Base-by-base conservation (phyloP, 441 rosid genomes). In the Hura crepitans region DNA sequence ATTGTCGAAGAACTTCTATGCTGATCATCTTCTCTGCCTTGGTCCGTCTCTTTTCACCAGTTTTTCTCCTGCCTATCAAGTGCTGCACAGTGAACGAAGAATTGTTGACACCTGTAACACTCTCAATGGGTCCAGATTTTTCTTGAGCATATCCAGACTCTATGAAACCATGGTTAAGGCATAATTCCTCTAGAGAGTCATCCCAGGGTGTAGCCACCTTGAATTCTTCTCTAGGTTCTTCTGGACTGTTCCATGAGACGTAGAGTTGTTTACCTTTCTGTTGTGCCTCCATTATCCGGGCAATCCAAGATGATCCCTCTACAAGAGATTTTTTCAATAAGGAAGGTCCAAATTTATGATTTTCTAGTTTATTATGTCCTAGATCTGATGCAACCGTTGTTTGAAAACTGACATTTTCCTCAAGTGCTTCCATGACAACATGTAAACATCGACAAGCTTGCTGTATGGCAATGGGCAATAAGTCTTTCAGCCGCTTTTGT, bases 161-260 rank as follows among this genome's bases (percentile, higher is more conserved):
- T 31, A 75, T 18, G 63, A 60, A n/a, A 13, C 46, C 69, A 43
- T 62, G 77, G 50, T 64, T 56, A 13, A 56, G 53, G 46, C 62
- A 43, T 30, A 69, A 12, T 31, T 58, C 67, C 42, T 70, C 51
- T 2, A 23, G 73, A 72, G 75, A 42, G 45, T 74, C 71, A 49
- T 77, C 83, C 83, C 72, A 73, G 63, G 76, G 54, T 56, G 62
- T 70, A 13, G 74, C 74, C 33, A 76, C 69, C 71, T 74, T 78
- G 71, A 87, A 85, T 49, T 85, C 89, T 84, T 86, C 92, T 67
- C 79, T 80, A 6, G 86, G 84, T 58, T 83, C 86, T 73, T 83
- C 75, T 60, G 73, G 84, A 69, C 58, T 79, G 71, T 88, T 87
- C 89, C 88, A 83, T 20, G 75, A 62, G 59, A 74, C 61, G 23